These are phyloP conservation scores for Yamadazyma akitaensis DNA, from an alignment of 805 yeast genomes.

Conservation along the genomic window DNA sequence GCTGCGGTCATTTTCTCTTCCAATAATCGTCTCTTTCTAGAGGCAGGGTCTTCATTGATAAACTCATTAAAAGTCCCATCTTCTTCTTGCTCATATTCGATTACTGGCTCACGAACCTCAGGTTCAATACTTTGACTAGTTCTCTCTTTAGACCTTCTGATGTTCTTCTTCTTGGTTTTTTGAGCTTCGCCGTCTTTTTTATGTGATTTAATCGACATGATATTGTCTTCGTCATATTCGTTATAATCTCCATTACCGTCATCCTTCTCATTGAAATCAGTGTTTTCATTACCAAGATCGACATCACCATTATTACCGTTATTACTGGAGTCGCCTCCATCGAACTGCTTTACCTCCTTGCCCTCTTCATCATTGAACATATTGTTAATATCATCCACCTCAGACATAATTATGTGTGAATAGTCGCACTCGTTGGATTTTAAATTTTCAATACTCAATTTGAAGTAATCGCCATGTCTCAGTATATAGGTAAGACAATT, in stretches of 20 bases:
- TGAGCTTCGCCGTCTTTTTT: slow-evolving; percentile 12
- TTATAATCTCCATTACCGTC: neutral
- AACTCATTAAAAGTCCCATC: slow-evolving; percentile 17
- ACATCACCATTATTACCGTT: neutral
- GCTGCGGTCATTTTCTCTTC: slow-evolving; percentile 82
- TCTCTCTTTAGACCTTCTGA: slow-evolving; percentile 19
- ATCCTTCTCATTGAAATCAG: neutral
- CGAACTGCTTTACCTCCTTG: slow-evolving; percentile 3
- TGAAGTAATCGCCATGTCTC: slow-evolving; percentile 58
- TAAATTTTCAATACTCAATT: neutral
- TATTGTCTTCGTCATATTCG: slow-evolving; percentile 18
- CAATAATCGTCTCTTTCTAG: slow-evolving; percentile 63
- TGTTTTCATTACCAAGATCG: neutral
- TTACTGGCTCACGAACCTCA: slow-evolving; percentile 1
- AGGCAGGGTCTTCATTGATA: slow-evolving; percentile 31
- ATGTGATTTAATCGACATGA: slow-evolving; percentile 23
- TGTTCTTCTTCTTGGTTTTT: slow-evolving; percentile 25
- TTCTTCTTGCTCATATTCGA: slow-evolving; percentile 11
- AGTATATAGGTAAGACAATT: slow-evolving; percentile 87
- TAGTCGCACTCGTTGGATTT: slow-evolving; percentile 2
- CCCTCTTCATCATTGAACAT: slow-evolving; percentile 12
- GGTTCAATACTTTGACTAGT: neutral
- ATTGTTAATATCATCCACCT: slow-evolving; percentile 7
- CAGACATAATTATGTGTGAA: slow-evolving; percentile 5
- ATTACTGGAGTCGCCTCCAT: neutral